phyloP scores from a whole-genome alignment of 306 rosid species.

The Lupinus albus region DNA sequence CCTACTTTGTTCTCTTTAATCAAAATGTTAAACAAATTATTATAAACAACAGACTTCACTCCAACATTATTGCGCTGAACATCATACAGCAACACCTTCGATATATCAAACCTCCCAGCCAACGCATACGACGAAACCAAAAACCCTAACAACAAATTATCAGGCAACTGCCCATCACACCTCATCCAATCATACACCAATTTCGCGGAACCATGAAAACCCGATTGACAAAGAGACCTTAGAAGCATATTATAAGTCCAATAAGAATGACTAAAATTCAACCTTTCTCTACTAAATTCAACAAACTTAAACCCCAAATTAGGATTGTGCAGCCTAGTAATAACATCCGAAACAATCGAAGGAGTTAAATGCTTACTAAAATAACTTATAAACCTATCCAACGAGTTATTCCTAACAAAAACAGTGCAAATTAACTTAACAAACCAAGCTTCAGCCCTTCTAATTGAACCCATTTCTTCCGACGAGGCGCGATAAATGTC shows the following conservation, averaged over 20 bases:
- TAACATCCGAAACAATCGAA: conserved; percentile 59
- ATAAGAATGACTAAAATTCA: conserved; percentile 52
- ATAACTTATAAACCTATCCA: conserved; percentile 56
- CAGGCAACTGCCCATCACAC: conserved; percentile 62
- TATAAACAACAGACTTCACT: conserved; percentile 55
- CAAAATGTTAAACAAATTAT: conserved; percentile 61
- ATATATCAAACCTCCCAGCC: conserved; percentile 54
- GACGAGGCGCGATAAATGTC: conserved; percentile 42
- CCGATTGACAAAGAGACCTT: conserved; percentile 68
- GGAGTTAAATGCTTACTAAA: conserved; percentile 61
- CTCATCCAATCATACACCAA: conserved; percentile 76
- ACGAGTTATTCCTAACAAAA: conserved; percentile 56
- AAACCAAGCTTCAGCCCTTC: conserved; percentile 71
- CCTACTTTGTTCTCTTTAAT: conserved; percentile 50
- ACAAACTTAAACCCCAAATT: conserved; percentile 60
- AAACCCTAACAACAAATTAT: conserved; percentile 52
- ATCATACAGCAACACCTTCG: conserved; percentile 61
- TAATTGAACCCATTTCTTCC: conserved; percentile 49
- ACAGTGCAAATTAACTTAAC: conserved; percentile 66
- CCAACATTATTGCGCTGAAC: conserved; percentile 45
- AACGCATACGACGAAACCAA: conserved; percentile 63
- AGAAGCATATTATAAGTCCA: conserved; percentile 63
- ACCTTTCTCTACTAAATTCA: conserved; percentile 57
- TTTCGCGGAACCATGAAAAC: conserved; percentile 61
- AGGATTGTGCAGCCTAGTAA: conserved; percentile 58